Conservation (phyloP, 2,329 filamentous ascomycete species). For the Didymella keratinophila region DNA sequence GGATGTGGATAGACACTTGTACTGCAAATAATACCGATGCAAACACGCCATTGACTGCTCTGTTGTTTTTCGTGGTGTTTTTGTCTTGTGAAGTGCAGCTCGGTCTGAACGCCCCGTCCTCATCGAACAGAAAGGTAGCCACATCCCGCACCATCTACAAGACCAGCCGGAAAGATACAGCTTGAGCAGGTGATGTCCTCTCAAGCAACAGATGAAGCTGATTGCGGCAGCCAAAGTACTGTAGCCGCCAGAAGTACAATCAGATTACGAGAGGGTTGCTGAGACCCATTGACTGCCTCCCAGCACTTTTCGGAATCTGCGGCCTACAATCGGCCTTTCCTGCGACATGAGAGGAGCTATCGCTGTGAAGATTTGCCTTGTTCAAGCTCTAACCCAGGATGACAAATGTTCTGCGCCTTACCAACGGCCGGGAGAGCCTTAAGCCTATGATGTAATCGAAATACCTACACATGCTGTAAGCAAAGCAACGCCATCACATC, state of each 20-base stretch:
- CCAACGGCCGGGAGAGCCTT: conserved; percentile 5
- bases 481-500: neutral
- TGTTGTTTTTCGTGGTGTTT: neutral
- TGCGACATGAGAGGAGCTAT: neutral
- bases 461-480: neutral
- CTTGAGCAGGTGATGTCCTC: neutral
- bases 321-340: too few species aligned
- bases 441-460: conserved; percentile 15
- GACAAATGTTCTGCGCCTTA: conserved; percentile 4
- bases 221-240: too few species aligned
- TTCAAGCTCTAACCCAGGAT: neutral
- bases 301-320: too few species aligned
- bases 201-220: too few species aligned
- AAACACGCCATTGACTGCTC: neutral
- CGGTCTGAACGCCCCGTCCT: neutral
- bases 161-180: too few species aligned
- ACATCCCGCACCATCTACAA: neutral
- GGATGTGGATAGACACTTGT: conserved; percentile 21
- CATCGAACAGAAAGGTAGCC: neutral
- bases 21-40: conserved; percentile 21
- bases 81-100: neutral
- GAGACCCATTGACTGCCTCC: too few species aligned
- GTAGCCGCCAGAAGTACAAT: too few species aligned
- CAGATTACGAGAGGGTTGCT: too few species aligned
- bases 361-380: neutral